Conservation (phyloP, 192 early-diverging fungal genomes). For the Entophlyctis helioformis region DNA sequence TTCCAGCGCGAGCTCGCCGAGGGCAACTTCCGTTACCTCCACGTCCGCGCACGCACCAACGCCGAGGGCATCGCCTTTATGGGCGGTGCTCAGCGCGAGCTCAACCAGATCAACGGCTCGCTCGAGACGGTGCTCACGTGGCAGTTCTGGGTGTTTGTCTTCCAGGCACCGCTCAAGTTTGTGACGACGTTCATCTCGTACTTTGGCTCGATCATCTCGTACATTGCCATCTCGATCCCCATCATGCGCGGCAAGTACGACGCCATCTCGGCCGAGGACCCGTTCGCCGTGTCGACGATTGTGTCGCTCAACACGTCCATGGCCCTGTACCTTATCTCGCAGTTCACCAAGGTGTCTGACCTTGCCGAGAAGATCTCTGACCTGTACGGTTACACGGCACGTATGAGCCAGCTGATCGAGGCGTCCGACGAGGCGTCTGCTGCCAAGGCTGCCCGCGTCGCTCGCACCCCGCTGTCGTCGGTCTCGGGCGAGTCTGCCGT, state of each 20-base stretch:
- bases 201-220: constrained; percentile 67
- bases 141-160: constrained; percentile 40
- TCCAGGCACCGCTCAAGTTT: constrained; percentile 29
- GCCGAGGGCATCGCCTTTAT: constrained; percentile 75
- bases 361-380: constrained; percentile 59
- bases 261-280: constrained; percentile 47
- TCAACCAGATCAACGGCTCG: constrained; percentile 30
- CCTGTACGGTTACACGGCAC: constrained; percentile 69
- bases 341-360: constrained; percentile 59
- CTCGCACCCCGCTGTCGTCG: not conserved
- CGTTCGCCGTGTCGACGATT: constrained; percentile 60
- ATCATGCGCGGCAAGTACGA: constrained; percentile 75
- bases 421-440: constrained; percentile 37
- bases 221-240: constrained; percentile 68
- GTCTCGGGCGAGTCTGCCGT: not conserved
- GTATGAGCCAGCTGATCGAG: constrained; percentile 72
- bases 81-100: constrained; percentile 60
- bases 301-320: constrained; percentile 75
- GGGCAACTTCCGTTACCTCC: constrained; percentile 68
- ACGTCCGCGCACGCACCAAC: constrained; percentile 57
- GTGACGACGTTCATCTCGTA: constrained; percentile 57
- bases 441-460: not conserved
- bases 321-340: constrained; percentile 73
- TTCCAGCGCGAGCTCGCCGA: constrained; percentile 66
- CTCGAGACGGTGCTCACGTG: constrained; percentile 40